These are phyloP conservation scores for Anthostomella pinea DNA, from an alignment of 2,329 filamentous ascomycete species.

Conservation along the genomic window DNA sequence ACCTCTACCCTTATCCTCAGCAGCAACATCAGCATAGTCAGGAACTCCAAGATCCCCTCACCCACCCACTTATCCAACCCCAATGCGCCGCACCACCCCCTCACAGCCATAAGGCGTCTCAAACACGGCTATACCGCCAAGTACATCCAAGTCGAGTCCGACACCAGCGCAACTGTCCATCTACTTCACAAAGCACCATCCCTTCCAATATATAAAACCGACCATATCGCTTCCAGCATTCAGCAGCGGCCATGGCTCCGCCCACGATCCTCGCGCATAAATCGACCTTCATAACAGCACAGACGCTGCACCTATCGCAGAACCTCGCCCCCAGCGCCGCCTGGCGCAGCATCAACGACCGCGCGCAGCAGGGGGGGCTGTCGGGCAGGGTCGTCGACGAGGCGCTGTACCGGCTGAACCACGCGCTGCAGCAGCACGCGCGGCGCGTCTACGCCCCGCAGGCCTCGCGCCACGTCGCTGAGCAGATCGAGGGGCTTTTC, in stretches of 20 bases:
- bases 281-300: slow-evolving; percentile 59
- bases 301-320: slow-evolving; percentile 62
- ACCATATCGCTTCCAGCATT: too few relatives aligned
- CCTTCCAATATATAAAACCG: too few relatives aligned
- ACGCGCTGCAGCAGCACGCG: slow-evolving; percentile 61
- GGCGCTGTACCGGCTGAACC: slow-evolving; percentile 57
- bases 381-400: slow-evolving; percentile 53
- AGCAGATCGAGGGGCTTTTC: slow-evolving; percentile 69
- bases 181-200: too few relatives aligned
- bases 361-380: slow-evolving; percentile 36
- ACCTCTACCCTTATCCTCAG: too few relatives aligned
- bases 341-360: slow-evolving; percentile 49
- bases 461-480: slow-evolving; percentile 67
- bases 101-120: too few relatives aligned
- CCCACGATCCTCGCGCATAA: slow-evolving; percentile 63
- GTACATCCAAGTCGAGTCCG: too few relatives aligned
- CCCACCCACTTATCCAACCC: too few relatives aligned
- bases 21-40: too few relatives aligned
- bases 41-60: too few relatives aligned
- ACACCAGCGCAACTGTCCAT: too few relatives aligned
- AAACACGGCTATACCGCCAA: too few relatives aligned
- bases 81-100: too few relatives aligned
- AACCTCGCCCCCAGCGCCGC: slow-evolving; percentile 53
- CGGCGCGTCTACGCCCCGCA: slow-evolving; percentile 65
- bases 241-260: slow-evolving; percentile 36